These are phyloP conservation scores for Rhodosorus marinus DNA, from an alignment of 23 red algal species.

Conservation along the genomic window DNA sequence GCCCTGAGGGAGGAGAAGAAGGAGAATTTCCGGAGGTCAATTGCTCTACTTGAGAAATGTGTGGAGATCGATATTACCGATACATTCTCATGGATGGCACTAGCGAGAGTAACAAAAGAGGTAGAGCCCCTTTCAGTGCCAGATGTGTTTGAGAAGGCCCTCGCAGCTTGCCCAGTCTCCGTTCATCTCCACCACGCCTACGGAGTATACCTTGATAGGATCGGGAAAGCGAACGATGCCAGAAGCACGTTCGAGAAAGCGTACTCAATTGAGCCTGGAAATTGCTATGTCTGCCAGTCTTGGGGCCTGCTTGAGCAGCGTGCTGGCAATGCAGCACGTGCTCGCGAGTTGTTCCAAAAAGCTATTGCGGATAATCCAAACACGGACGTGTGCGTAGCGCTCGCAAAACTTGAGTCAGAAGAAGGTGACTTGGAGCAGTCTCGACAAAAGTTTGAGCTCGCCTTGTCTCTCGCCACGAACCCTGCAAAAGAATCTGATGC, in stretches of 20 bases:
- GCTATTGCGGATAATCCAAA: slow-evolving; percentile 10
- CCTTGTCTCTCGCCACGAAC: slow-evolving; percentile 8
- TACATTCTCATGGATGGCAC: no score
- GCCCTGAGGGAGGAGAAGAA: no score
- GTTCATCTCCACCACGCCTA: slow-evolving; percentile 84
- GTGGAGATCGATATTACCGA: no score
- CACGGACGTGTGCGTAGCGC: slow-evolving; percentile 48
- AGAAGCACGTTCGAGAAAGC: slow-evolving; percentile 49
- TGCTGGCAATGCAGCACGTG: slow-evolving; percentile 35
- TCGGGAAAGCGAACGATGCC: slow-evolving; percentile 37
- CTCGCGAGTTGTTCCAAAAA: slow-evolving; percentile 43
- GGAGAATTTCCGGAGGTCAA: no score
- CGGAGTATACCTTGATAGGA: slow-evolving; percentile 62
- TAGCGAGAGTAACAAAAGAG: no score
- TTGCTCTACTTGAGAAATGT: no score
- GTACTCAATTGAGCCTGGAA: slow-evolving; percentile 32
- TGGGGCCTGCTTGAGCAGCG: slow-evolving; percentile 93
- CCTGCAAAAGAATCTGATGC: slow-evolving; percentile 28
- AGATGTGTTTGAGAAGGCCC: slow-evolving; percentile 30
- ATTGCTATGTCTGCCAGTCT: slow-evolving; percentile 83
- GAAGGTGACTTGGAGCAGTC: slow-evolving; percentile 41
- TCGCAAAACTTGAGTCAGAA: slow-evolving; percentile 65
- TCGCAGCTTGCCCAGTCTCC: slow-evolving; percentile 35
- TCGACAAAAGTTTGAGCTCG: slow-evolving; percentile 47
- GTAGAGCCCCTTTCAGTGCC: no score